Base-by-base conservation (phyloP, 2,329 filamentous ascomycete species). In the Sporothrix sp. region DNA sequence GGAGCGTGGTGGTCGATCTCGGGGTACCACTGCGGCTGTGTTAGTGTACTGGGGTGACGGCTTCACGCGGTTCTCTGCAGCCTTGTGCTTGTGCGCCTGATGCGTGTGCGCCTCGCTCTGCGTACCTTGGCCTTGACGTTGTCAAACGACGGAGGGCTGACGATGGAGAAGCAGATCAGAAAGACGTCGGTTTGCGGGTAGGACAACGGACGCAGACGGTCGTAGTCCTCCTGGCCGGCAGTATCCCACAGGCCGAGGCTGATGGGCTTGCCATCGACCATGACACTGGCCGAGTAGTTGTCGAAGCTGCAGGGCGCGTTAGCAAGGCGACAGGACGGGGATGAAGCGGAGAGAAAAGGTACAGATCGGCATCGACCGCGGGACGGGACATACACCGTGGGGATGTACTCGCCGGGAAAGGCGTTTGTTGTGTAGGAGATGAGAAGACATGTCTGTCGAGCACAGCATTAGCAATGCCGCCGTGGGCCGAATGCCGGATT, bases 401-500 rank as follows among this genome's bases (percentile, higher is more conserved):
- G 93, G 62, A 98, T 97, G 71, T 98, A 98, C 77, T 98, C 93
- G 69, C 93, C 93, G n/a, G 93, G 93, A 69, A 98, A 98, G 58
- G 93, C 93, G 74, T 97, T 98, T 57, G 93, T 98, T 57, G 93
- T 97, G 74, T 98, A 98, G 48, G 91, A 97, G 68, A 98, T 98
- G 63, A 98, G 83, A 54, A 98, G 83, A 76, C 93, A 98, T 77
- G 93, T 98, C 91, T 96, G 55, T 36, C 50, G 39, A 43, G 38
- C 2, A 20, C n/a, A 21, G 32, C 43, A 62, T 68, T 60, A 68
- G 66, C 56, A 51, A 59, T 52, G 48, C 14, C 7, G 46, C 11
- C 6, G 23, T 3, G n/a, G n/a, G n/a, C n/a, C n/a, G n/a, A n/a
- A n/a, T n/a, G n/a, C n/a, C n/a, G n/a, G n/a, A n/a, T n/a, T n/a